Conservation (phyloP, 306 rosid species). For the Prunus mongolica region DNA sequence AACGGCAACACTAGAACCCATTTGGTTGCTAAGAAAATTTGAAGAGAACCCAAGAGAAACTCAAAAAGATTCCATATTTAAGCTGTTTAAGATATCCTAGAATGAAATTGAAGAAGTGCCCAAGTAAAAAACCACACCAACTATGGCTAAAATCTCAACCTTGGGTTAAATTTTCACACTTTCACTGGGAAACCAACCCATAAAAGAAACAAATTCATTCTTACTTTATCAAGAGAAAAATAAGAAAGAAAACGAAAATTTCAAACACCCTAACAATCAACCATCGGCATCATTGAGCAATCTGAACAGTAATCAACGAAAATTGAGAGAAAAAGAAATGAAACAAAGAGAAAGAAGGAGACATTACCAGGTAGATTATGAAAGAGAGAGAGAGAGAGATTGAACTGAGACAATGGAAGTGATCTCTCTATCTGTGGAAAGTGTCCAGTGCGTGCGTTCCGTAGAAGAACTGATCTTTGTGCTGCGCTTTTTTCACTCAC, state of each 20-base stretch:
- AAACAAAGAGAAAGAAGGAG: constrained; percentile 6
- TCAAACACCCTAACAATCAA: neutral
- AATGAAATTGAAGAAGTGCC: neutral
- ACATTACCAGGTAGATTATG: constrained; percentile 19
- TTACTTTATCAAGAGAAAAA: neutral
- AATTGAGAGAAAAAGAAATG: neutral
- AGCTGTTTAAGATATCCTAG: neutral
- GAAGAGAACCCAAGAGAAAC: neutral
- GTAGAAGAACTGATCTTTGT: neutral
- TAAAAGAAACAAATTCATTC: neutral
- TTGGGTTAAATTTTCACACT: neutral
- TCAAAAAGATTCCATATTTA: neutral
- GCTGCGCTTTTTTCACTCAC: neutral
- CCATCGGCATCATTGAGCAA: neutral
- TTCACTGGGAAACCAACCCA: constrained; percentile 4
- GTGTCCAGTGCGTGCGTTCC: neutral
- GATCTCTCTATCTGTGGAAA: neutral
- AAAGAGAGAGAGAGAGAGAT: neutral
- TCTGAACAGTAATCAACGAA: neutral
- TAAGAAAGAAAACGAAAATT: neutral
- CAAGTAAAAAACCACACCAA: neutral
- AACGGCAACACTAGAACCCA: neutral
- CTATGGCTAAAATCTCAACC: neutral
- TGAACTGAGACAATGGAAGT: neutral
- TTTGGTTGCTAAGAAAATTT: constrained; percentile 6